Conservation (phyloP, 352 stramenopile species). For the Globisporangium abappressorium region DNA sequence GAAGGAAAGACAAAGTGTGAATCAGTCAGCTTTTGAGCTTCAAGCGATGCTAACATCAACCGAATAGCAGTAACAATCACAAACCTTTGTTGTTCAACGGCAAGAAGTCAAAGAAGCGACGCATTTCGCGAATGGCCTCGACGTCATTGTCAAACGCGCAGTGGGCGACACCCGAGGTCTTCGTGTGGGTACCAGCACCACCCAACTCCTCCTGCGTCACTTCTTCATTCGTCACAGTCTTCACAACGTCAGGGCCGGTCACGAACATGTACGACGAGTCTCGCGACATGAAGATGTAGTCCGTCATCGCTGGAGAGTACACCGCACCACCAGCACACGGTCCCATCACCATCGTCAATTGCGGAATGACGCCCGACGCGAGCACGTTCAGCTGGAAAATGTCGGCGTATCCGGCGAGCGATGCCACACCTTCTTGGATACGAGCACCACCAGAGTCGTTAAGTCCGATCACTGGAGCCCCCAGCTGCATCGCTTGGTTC, state of each 20-base stretch:
- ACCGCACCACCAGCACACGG: constrained; percentile 95
- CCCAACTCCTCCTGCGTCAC: constrained; percentile 95
- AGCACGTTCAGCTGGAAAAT: constrained; percentile 99
- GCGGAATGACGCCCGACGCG: constrained; percentile 92
- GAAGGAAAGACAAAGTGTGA: background rate
- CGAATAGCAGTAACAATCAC: background rate
- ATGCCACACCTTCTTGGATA: constrained; percentile 98
- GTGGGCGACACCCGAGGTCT: constrained; percentile 94
- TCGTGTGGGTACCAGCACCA: constrained; percentile 94
- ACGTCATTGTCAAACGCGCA: constrained; percentile 97
- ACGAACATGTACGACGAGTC: constrained; percentile 99
- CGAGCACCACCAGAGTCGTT: constrained; percentile 97
- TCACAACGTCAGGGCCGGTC: constrained; percentile 97
- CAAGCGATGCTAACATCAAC: background rate
- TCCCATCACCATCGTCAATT: constrained; percentile 98
- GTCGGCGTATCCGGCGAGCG: constrained; percentile 96
- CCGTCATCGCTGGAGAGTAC: constrained; percentile 97
- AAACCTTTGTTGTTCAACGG: constrained; percentile 89
- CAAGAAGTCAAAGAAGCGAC: constrained; percentile 95
- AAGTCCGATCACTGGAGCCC: constrained; percentile 96
- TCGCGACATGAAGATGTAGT: constrained; percentile 99
- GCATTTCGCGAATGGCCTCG: constrained; percentile 90
- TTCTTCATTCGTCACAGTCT: constrained; percentile 97
- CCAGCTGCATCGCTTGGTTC: constrained; percentile 96
- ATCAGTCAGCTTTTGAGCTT: background rate